Conservation (phyloP, 2,329 filamentous ascomycete genomes). For the Didymella keratinophila region DNA sequence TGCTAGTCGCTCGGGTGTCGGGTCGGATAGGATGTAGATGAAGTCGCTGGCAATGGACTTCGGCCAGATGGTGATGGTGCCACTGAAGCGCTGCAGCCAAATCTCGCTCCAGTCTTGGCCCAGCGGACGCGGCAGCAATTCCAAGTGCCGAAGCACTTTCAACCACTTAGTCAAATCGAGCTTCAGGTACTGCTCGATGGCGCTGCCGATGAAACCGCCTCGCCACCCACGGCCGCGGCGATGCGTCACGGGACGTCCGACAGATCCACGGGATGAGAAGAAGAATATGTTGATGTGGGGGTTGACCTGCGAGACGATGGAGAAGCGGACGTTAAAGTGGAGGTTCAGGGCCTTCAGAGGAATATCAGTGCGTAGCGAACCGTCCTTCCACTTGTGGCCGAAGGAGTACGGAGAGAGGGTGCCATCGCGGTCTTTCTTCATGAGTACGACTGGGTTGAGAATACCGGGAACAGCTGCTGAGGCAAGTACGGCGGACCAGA, state of each 20-base stretch:
- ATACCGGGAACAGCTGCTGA: slow-evolving; percentile 97
- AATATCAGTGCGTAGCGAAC: slow-evolving; percentile 91
- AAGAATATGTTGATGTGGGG: slow-evolving; percentile 99
- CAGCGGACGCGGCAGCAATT: slow-evolving; percentile 86
- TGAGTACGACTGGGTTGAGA: slow-evolving; percentile 90
- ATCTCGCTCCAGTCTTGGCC: slow-evolving; percentile 97
- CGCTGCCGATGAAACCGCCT: slow-evolving; percentile 91
- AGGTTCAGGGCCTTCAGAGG: slow-evolving; percentile 92
- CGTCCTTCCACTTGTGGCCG: slow-evolving; percentile 99
- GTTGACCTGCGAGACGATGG: slow-evolving; percentile 87
- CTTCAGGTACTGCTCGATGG: slow-evolving; percentile 93
- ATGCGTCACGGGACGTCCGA: slow-evolving; percentile 93
- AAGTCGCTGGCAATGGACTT: slow-evolving; percentile 82
- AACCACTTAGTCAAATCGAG: slow-evolving; percentile 98
- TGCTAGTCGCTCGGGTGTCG: slow-evolving; percentile 75
- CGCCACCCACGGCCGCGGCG: slow-evolving; percentile 93
- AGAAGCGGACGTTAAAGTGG: slow-evolving; percentile 98
- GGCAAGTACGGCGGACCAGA: slow-evolving; percentile 95
- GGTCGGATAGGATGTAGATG: slow-evolving; percentile 84
- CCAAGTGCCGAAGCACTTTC: slow-evolving; percentile 89
- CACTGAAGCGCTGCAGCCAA: slow-evolving; percentile 93
- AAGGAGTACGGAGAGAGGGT: slow-evolving; percentile 89
- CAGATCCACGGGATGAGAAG: slow-evolving; percentile 91
- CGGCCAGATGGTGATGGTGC: slow-evolving; percentile 96
- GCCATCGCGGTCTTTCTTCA: slow-evolving; percentile 82